Conservation (phyloP, 1,284 basidiomycete genomes). For the Ceratorhiza oryzae-sativae region DNA sequence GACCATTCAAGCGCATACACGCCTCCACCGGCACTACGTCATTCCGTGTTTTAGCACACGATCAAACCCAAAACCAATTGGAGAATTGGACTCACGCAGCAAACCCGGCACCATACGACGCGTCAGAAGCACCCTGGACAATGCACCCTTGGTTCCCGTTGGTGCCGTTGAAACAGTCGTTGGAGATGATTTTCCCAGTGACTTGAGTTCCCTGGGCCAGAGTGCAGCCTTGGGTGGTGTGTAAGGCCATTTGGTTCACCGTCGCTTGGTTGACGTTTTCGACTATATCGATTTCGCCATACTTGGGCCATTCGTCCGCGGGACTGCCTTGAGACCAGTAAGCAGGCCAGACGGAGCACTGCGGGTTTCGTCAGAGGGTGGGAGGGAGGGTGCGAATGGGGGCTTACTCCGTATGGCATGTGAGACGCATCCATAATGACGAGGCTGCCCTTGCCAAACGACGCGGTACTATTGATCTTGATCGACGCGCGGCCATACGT, state of each 20-base stretch:
- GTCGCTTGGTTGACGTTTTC: slow-evolving; percentile 45
- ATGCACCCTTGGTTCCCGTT: slow-evolving; percentile 44
- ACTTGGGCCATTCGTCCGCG: slow-evolving; percentile 43
- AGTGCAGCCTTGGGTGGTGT: slow-evolving; percentile 42
- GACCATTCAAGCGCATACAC: slow-evolving; percentile 45
- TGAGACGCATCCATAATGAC: slow-evolving; percentile 39
- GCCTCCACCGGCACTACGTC: slow-evolving; percentile 43
- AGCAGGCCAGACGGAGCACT: slow-evolving; percentile 44
- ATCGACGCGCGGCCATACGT: slow-evolving; percentile 40
- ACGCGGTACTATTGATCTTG: slow-evolving; percentile 34
- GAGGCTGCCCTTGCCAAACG: slow-evolving; percentile 28
- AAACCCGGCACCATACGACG: slow-evolving; percentile 43
- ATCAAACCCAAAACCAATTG: neutral
- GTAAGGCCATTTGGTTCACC: slow-evolving; percentile 44
- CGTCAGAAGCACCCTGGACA: slow-evolving; percentile 35
- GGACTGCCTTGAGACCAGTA: slow-evolving; percentile 43
- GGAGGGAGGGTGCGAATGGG: neutral
- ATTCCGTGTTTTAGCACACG: neutral
- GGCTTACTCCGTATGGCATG: slow-evolving; percentile 38
- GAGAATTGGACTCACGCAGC: slow-evolving; percentile 22
- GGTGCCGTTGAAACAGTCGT: slow-evolving; percentile 43
- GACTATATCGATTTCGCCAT: slow-evolving; percentile 46
- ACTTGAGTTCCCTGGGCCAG: slow-evolving; percentile 19
- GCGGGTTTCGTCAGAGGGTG: neutral
- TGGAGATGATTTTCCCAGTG: slow-evolving; percentile 36